A percentile compares a stretch with the other conserved stretches of the same genome.
Evolutionary conservation across 192 early-diverging fungal species (phyloP).

Genomic region (Coemansia pectinata): DNA sequence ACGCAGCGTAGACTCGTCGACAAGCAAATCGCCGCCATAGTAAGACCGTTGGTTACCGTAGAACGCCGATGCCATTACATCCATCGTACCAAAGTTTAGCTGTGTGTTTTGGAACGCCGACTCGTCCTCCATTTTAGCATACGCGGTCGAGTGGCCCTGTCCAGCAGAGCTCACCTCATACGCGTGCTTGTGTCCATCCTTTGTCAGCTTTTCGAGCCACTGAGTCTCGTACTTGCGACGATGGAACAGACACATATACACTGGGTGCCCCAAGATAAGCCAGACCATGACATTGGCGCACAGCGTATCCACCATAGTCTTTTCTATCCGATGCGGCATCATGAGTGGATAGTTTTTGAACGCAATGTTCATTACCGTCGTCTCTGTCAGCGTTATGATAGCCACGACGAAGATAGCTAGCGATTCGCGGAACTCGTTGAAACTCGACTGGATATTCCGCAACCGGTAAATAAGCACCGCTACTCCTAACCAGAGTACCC

Average conservation of each 20-base stretch:
- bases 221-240: conserved; percentile 30
- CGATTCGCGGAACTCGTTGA: conserved; percentile 53
- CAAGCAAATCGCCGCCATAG: conserved; percentile 18
- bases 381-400: conserved; percentile 31
- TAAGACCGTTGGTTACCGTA: conserved; percentile 13
- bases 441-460: conserved; percentile 54
- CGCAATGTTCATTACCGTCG: conserved; percentile 31
- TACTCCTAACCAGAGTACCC: conserved; percentile 36
- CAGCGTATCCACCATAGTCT: conserved; percentile 37
- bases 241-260: conserved; percentile 46
- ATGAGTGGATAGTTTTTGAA: conserved; percentile 32
- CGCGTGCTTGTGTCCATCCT: conserved; percentile 40
- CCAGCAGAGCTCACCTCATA: conserved; percentile 35
- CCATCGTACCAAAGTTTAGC: conserved; percentile 28
- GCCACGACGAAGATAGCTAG: conserved; percentile 32
- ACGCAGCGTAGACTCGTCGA: conserved; percentile 10
- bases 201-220: conserved; percentile 48
- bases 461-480: conserved; percentile 41
- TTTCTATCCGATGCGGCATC: conserved; percentile 30
- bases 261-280: conserved; percentile 38
- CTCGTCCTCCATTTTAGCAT: conserved; percentile 40
- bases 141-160: conserved; percentile 36
- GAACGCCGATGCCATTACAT: conserved; percentile 20
- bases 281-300: conserved; percentile 33
- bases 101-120: conserved; percentile 38